Base-by-base conservation (phyloP, 371 early-diverging fungal species). In the Apophysomyces sp. region DNA sequence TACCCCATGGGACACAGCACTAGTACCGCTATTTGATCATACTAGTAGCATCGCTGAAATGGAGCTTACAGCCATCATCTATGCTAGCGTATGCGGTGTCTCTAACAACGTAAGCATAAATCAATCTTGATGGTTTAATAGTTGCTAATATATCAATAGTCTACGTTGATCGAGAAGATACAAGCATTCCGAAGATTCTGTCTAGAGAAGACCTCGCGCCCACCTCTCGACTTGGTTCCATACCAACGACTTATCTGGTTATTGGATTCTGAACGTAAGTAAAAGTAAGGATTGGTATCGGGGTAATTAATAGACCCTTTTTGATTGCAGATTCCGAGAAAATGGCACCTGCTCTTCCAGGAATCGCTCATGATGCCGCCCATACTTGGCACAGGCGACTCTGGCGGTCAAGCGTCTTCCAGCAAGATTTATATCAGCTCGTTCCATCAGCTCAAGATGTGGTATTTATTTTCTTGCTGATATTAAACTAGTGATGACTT, bases 231-330 rank as follows among this genome's bases (percentile, higher is more conserved):
- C 71, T 69, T 90, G 62, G 83, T 86, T 15, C 84, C 89, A 32
- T 82, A 89, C 55, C 88, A 89, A 58, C 84, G 87, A 15, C 40
- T 88, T 44, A 66, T 83, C n/a, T 89, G 90, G 90, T 67, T 79
- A 30, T 76, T 87, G 55, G 87, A 88, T 54, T 67, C 67, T 54
- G 58, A 55, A 55, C 58, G 73, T 80, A 74, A 40, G 66, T 68
- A 8, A 37, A 63, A 51, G n/a, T 52, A 24, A 13, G 16, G 32
- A 30, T 41, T n/a, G 36, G 24, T 26, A 12, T 52, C 28, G 24
- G 0, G 16, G 28, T 51, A 18, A 9, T 44, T 27, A 55, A 11
- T 29, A n/a, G 27, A 51, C 5, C 9, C 26, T 16, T 27, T 39
- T 21, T 41, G 53, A 58, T 41, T 37, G 39, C 21, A 73, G 52